Evolutionary conservation across 768 basidiomycete species (phyloP).

Genomic region (Coprinellus aureogranulatus): DNA sequence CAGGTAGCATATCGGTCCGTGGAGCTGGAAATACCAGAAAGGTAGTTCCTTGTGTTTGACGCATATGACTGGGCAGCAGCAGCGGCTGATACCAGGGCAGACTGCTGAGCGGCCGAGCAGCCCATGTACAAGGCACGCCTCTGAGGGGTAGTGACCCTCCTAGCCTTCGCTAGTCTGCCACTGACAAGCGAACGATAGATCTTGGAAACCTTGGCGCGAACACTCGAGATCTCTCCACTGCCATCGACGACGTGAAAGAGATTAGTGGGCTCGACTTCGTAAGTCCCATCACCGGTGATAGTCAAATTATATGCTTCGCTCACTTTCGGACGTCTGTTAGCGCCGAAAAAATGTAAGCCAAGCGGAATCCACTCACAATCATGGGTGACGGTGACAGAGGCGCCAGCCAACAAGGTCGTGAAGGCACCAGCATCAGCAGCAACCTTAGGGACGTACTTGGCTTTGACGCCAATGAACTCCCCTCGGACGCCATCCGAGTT

Average conservation of each 20-base stretch:
- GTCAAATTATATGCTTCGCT: slow-evolving; percentile 49
- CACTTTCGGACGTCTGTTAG: slow-evolving; percentile 37
- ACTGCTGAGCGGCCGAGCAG: slow-evolving; percentile 38
- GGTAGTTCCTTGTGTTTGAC: slow-evolving; percentile 23
- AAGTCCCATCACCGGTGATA: slow-evolving; percentile 36
- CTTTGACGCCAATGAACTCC: slow-evolving; percentile 42
- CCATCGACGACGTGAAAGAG: slow-evolving; percentile 42
- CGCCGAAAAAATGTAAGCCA: no score
- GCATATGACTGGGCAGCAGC: slow-evolving; percentile 42
- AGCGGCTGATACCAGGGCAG: slow-evolving; percentile 34
- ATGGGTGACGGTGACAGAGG: slow-evolving; percentile 34
- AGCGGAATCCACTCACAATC: slow-evolving; percentile 43
- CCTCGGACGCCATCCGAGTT: slow-evolving; percentile 32
- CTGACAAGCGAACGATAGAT: slow-evolving; percentile 29
- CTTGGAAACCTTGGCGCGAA: slow-evolving; percentile 30
- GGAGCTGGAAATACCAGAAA: slow-evolving; percentile 11
- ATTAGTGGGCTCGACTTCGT: slow-evolving; percentile 39
- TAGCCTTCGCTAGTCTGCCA: slow-evolving; percentile 30
- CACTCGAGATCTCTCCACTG: slow-evolving; percentile 24
- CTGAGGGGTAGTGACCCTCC: slow-evolving; percentile 13
- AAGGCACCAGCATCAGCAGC: slow-evolving; percentile 30
- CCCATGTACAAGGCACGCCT: slow-evolving; percentile 38
- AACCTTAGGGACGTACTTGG: slow-evolving; percentile 37
- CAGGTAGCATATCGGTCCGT: slow-evolving; percentile 47
- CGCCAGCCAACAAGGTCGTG: slow-evolving; percentile 40